Evolutionary conservation across 2,329 filamentous ascomycete genomes (phyloP).

Genomic region (Claviceps quebecensis): DNA sequence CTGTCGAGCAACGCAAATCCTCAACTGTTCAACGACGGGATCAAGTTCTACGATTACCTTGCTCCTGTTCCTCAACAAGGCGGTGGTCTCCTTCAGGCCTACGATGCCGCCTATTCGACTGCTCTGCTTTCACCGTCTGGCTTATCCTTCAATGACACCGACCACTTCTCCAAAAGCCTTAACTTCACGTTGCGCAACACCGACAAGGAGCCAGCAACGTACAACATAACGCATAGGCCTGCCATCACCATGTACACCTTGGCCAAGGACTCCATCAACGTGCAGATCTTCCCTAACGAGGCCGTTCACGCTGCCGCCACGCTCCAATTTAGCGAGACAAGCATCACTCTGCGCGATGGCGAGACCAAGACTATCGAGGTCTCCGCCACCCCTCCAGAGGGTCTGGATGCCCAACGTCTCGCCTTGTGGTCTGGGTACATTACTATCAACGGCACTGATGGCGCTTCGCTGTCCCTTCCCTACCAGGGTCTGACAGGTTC

Average conservation of each 20-base stretch:
- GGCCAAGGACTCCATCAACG: conserved; percentile 18
- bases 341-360: conserved; percentile 2
- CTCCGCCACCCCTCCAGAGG: conserved; percentile 2
- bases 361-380: conserved; percentile 4
- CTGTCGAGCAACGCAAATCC: conserved; percentile 36
- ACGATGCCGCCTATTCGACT: conserved; percentile 41
- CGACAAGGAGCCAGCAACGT: conserved; percentile 32
- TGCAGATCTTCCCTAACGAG: conserved; percentile 31
- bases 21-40: conserved; percentile 32
- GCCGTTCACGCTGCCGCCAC: conserved; percentile 26
- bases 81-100: conserved; percentile 44
- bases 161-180: conserved; percentile 33
- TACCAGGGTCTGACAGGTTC: conserved; percentile 27
- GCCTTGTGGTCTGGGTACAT: conserved; percentile 8
- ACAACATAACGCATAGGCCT: conserved; percentile 35
- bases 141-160: conserved; percentile 50
- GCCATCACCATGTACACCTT: conserved; percentile 41
- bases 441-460: conserved; percentile 22
- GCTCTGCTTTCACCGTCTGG: conserved; percentile 39
- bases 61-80: conserved; percentile 48
- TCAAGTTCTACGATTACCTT: conserved; percentile 21
- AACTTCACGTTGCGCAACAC: conserved; percentile 44
- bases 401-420: conserved; percentile 5
- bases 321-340: conserved; percentile 4
- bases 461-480: conserved; percentile 22